Evolutionary conservation across 2,329 filamentous ascomycete genomes (phyloP).

Genomic region (Hymenoscyphus linearis): DNA sequence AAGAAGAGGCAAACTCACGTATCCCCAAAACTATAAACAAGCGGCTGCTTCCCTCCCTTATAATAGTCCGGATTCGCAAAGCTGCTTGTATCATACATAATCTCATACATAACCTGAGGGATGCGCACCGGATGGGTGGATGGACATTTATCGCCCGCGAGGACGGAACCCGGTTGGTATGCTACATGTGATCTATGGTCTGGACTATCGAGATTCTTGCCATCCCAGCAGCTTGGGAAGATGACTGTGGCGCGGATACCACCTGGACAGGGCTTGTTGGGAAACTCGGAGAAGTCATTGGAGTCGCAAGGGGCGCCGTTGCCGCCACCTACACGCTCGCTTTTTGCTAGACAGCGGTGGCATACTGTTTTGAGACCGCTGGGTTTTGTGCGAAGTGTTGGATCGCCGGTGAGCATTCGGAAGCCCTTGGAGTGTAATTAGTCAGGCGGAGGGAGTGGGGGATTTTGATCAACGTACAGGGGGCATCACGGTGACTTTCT

Average conservation of each 20-base stretch:
- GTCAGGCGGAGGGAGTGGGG: conserved; percentile 43
- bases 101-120: conserved; percentile 37
- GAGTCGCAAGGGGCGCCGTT: conserved; percentile 31
- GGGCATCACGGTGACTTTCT: conserved; percentile 5
- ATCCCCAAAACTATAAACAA: conserved; percentile 40
- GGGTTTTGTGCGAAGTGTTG: conserved; percentile 40
- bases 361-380: conserved; percentile 46
- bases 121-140: conserved; percentile 39
- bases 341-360: conserved; percentile 45
- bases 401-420: conserved; percentile 59
- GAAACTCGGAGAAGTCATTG: conserved; percentile 43
- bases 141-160: conserved; percentile 11
- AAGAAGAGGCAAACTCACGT: conserved; percentile 25
- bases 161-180: conserved; percentile 10
- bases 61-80: conserved; percentile 39
- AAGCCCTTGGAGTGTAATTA: conserved; percentile 49
- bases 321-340: conserved; percentile 24
- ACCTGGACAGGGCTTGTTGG: conserved; percentile 46
- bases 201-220: conserved; percentile 16
- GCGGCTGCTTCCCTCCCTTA: conserved; percentile 40
- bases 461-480: background rate
- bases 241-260: conserved; percentile 48
- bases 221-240: conserved; percentile 41
- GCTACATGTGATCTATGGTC: conserved; percentile 24
- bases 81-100: conserved; percentile 31